Evolutionary conservation across 177 flowering plant species (phyloP).

Genomic region (Vitis hybrid): DNA sequence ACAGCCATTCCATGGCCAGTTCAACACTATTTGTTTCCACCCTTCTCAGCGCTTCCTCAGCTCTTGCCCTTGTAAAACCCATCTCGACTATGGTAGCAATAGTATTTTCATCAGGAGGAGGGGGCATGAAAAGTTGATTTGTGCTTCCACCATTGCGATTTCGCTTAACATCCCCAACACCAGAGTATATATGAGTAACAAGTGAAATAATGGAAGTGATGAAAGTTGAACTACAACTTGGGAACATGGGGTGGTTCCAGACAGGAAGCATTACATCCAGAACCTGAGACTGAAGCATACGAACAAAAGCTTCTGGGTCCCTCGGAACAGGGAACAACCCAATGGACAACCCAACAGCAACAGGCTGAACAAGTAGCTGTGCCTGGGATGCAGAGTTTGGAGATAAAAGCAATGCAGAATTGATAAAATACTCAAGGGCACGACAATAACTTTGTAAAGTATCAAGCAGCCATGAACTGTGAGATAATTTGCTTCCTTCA

Average conservation of each 20-base stretch:
- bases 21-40: conserved; percentile 89
- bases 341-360: conserved; percentile 77
- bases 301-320: conserved; percentile 82
- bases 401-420: conserved; percentile 68
- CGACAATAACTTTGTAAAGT: conserved; percentile 80
- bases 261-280: conserved; percentile 82
- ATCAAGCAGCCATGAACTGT: conserved; percentile 69
- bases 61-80: conserved; percentile 92
- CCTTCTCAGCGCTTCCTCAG: conserved; percentile 83
- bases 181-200: conserved; percentile 71
- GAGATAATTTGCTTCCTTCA: conserved; percentile 59
- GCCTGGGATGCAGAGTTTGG: conserved; percentile 69
- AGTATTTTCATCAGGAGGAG: conserved; percentile 86
- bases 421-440: conserved; percentile 80
- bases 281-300: conserved; percentile 83
- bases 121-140: conserved; percentile 54
- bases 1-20: conserved; percentile 98
- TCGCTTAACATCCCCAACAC: conserved; percentile 75
- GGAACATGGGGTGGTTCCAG: conserved; percentile 91
- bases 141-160: conserved; percentile 56
- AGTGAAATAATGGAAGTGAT: conserved; percentile 66
- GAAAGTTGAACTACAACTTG: conserved; percentile 60
- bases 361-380: conserved; percentile 92
- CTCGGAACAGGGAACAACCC: conserved; percentile 88
- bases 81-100: conserved; percentile 86